Conservation (phyloP, 306 rosid species). For the Pyrus communis region DNA sequence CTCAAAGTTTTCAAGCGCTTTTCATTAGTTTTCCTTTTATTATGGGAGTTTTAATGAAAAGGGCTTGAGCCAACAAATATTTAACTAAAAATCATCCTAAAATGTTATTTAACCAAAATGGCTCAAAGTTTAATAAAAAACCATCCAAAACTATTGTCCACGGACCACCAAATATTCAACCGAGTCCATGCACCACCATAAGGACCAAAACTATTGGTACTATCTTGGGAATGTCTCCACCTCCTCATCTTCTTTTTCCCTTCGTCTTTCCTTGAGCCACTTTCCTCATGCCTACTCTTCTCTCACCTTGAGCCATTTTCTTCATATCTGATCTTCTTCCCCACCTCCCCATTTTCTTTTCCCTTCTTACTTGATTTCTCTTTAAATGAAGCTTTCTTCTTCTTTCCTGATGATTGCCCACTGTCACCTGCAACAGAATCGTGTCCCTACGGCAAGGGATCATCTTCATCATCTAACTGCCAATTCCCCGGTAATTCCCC, state of each 20-base stretch:
- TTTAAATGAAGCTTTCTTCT: slow-evolving; percentile 42
- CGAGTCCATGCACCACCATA: slow-evolving; percentile 17
- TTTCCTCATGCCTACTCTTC: slow-evolving; percentile 24
- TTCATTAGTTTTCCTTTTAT: too few relatives aligned
- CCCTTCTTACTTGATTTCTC: slow-evolving; percentile 44
- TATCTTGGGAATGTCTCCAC: slow-evolving; percentile 19
- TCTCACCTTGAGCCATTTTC: slow-evolving; percentile 38
- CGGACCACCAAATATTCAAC: not conserved
- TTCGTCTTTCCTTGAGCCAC: slow-evolving; percentile 33
- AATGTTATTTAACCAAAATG: too few relatives aligned
- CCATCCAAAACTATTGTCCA: too few relatives aligned
- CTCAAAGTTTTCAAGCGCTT: too few relatives aligned
- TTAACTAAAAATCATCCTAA: too few relatives aligned
- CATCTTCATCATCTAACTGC: slow-evolving; percentile 68
- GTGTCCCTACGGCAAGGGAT: slow-evolving; percentile 62
- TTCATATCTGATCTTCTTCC: slow-evolving; percentile 19
- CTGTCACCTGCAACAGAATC: slow-evolving; percentile 17
- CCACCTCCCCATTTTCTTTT: slow-evolving; percentile 29
- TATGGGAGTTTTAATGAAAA: too few relatives aligned
- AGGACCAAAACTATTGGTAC: slow-evolving; percentile 17
- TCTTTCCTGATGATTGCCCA: slow-evolving; percentile 40
- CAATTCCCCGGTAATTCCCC: slow-evolving; percentile 65
- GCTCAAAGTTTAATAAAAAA: too few relatives aligned
- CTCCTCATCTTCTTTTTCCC: slow-evolving; percentile 24
- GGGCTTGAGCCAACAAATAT: too few relatives aligned